Conservation (phyloP, 2,329 filamentous ascomycete species). For the Fusarium tjaetaba region DNA sequence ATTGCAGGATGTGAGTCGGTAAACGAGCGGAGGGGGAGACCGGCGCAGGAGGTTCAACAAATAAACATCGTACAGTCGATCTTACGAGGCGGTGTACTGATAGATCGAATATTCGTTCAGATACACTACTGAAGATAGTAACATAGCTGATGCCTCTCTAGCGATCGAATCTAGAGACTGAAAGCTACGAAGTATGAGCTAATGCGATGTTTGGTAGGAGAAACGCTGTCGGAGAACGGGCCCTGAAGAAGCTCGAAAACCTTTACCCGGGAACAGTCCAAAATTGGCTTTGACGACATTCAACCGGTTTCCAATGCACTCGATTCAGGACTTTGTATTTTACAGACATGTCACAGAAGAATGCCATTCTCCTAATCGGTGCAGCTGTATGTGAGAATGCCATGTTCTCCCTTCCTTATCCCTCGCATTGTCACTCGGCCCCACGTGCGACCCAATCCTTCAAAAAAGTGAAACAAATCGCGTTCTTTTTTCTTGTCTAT, state of each 20-base stretch:
- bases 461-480: not conserved
- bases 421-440: not conserved
- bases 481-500: not conserved
- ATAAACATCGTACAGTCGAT: not conserved
- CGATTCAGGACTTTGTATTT: not conserved
- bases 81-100: not conserved
- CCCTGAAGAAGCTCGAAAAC: not conserved
- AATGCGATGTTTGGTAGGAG: not conserved
- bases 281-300: not conserved
- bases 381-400: not conserved
- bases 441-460: not conserved
- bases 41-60: too few species aligned
- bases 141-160: rapidly evolving
- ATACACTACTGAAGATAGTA: too few species aligned
- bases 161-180: rapidly evolving
- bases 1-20: not conserved
- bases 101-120: not conserved
- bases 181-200: not conserved
- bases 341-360: not conserved
- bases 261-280: not conserved
- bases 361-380: not conserved
- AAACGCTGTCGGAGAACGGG: too few species aligned
- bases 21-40: too few species aligned
- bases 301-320: too few species aligned
- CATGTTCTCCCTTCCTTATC: not conserved